Evolutionary conservation across 805 yeast species (phyloP), one percentile per base, ranked within the genome.

Genomic region (Lachancea fermentati): DNA sequence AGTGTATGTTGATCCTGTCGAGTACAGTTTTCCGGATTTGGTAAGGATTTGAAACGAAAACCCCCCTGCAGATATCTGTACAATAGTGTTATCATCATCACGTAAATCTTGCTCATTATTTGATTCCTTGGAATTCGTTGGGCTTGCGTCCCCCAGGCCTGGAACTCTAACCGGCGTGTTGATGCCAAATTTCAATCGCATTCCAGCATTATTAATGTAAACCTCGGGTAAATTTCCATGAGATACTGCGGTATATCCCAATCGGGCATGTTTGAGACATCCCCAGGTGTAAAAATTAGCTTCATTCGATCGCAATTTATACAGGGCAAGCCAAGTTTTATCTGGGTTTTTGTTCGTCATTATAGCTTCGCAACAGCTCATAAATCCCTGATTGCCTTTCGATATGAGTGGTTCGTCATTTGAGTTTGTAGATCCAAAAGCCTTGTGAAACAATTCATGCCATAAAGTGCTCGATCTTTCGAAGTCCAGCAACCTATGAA

Each of bases 11-110:
- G 58, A 48, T 0, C 83, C 86, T 4, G 82, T 74, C 24, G 67
- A 68, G 55, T 68, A 81, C 4, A 83, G 53, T 4, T 71, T 63
- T 1, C 89, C 88, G 1, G 68, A 57, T 19, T 68, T 66, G 0
- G 82, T 72, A 26, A 82, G 60, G 2, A 82, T 62, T 37, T 78
- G 77, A 45, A 79, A 76, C 3, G 79, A 72, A 51, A 70, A 81
- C 1, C 91, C 91, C 22, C 83, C 83, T 6, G 79, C 78, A 17
- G 74, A 65, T 1, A 81, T 63, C 47, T 55, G 58, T 13, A 48
- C 44, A 12, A 59, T 50, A 1, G 51, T 42, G 24, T 43, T 36
- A 18, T 49, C 52, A 18, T 52, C 52, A 2, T 34, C 19, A 7
- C 11, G 26, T 22, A 22, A 22, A 22, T 22, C 26, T 7, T n/a